phyloP scores from a whole-genome alignment of 2,329 filamentous ascomycete species.

The Botrytis medusae region DNA sequence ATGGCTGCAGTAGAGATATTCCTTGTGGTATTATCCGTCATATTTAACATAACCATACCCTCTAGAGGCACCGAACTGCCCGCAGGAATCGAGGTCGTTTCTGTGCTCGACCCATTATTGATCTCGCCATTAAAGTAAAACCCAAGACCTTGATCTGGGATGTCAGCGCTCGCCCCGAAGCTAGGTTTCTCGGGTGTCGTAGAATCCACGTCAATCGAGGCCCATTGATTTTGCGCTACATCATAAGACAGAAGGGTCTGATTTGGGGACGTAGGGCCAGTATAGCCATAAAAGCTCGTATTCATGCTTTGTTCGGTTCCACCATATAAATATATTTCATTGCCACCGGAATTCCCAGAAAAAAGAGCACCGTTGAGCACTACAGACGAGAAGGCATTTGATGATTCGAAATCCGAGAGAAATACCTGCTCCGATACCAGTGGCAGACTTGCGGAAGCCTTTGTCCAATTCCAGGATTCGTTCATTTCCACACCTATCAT shows the following conservation, averaged over 20 bases:
- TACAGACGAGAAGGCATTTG: slow-evolving; percentile 11
- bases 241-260: slow-evolving; percentile 15
- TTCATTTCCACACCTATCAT: slow-evolving; percentile 24
- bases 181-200: slow-evolving; percentile 19
- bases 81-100: neutral
- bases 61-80: slow-evolving; percentile 30
- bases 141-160: slow-evolving; percentile 24
- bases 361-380: slow-evolving; percentile 22
- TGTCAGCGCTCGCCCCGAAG: slow-evolving; percentile 21
- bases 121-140: slow-evolving; percentile 33
- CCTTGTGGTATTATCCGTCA: slow-evolving; percentile 38
- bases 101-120: slow-evolving; percentile 15
- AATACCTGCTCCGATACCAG: slow-evolving; percentile 17
- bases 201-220: neutral
- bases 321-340: slow-evolving; percentile 26
- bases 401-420: slow-evolving; percentile 16
- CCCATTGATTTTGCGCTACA: slow-evolving; percentile 13
- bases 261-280: slow-evolving; percentile 12
- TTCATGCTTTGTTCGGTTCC: slow-evolving; percentile 25
- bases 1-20: slow-evolving; percentile 44
- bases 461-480: slow-evolving; percentile 25
- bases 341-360: slow-evolving; percentile 12
- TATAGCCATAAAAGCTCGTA: slow-evolving; percentile 23
- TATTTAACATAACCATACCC: slow-evolving; percentile 45
- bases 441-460: slow-evolving; percentile 12